Conservation (phyloP, 805 yeast genomes). For the Ogataea ganodermae region DNA sequence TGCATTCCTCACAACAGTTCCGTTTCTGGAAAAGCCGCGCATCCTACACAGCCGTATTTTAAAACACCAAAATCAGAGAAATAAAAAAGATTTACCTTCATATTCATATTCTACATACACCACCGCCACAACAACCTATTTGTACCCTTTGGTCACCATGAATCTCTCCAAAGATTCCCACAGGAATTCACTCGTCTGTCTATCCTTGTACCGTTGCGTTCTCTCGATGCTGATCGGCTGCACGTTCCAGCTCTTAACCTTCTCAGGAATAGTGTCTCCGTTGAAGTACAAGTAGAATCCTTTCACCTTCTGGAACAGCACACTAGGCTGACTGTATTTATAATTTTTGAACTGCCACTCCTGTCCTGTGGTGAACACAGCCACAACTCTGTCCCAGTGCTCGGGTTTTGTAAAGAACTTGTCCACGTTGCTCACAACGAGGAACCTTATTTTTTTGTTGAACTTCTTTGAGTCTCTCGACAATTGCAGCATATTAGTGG, state of each 20-base stretch:
- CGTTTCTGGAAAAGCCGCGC: background rate
- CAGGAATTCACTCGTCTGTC: slow-evolving; percentile 78
- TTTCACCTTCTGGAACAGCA: slow-evolving; percentile 76
- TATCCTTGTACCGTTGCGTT: slow-evolving; percentile 81
- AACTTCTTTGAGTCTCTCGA: slow-evolving; percentile 57
- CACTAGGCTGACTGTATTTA: slow-evolving; percentile 78
- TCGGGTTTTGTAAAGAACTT: slow-evolving; percentile 89
- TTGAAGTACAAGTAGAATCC: slow-evolving; percentile 79
- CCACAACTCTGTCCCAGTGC: slow-evolving; percentile 97
- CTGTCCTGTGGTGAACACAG: slow-evolving; percentile 95
- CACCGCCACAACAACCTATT: slow-evolving; percentile 16
- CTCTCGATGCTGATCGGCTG: slow-evolving; percentile 76
- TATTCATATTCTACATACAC: background rate
- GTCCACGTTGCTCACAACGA: slow-evolving; percentile 87
- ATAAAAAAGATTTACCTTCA: background rate
- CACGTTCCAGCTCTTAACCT: slow-evolving; percentile 87
- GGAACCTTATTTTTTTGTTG: slow-evolving; percentile 57
- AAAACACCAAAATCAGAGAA: background rate
- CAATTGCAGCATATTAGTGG: slow-evolving; percentile 49
- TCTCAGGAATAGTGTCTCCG: slow-evolving; percentile 78
- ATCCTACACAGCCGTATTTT: background rate
- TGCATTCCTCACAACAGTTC: slow-evolving; percentile 4
- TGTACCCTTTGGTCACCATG: slow-evolving; percentile 66
- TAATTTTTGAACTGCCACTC: slow-evolving; percentile 94
- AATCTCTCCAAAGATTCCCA: slow-evolving; percentile 84